Evolutionary conservation across 2,329 filamentous ascomycete genomes (phyloP).

Genomic region (Podosphaera xanthii): DNA sequence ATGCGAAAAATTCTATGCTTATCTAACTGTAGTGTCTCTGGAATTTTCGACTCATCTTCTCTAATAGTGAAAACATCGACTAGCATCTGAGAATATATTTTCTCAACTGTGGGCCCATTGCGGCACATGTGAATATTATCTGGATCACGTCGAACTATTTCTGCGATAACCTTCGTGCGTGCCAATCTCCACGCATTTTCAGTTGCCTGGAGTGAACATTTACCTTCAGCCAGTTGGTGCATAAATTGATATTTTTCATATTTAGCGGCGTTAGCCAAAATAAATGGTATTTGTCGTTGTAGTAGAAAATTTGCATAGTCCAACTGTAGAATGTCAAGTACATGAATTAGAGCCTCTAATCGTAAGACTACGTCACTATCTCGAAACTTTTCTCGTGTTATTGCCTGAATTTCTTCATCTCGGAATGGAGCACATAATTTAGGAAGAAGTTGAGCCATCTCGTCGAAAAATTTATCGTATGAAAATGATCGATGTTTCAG

Average conservation of each 20-base stretch:
- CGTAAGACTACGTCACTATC: constrained; percentile 49
- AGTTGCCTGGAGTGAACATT: constrained; percentile 32
- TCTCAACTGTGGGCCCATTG: constrained; percentile 40
- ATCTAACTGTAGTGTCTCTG: constrained; percentile 55
- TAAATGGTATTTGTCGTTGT: constrained; percentile 43
- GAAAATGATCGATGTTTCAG: constrained; percentile 53
- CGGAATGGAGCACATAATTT: constrained; percentile 62
- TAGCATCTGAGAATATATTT: constrained; percentile 54
- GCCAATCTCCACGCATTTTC: constrained; percentile 43
- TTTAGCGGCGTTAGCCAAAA: constrained; percentile 45
- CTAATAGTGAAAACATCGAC: constrained; percentile 53
- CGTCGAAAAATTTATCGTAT: constrained; percentile 57
- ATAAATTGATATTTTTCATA: constrained; percentile 57
- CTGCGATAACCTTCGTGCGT: constrained; percentile 37
- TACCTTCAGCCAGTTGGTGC: constrained; percentile 35
- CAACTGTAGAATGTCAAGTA: constrained; percentile 55
- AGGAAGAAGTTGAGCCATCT: constrained; percentile 52
- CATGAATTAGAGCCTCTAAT: constrained; percentile 49
- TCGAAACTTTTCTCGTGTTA: constrained; percentile 37
- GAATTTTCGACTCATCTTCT: constrained; percentile 31
- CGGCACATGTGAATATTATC: constrained; percentile 39
- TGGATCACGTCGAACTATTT: constrained; percentile 44
- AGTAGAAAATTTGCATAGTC: constrained; percentile 70
- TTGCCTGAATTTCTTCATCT: constrained; percentile 49
- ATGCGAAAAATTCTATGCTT: constrained; percentile 35